Base-by-base conservation (phyloP, 495 filamentous ascomycete species). In the Penicillium alfredii region DNA sequence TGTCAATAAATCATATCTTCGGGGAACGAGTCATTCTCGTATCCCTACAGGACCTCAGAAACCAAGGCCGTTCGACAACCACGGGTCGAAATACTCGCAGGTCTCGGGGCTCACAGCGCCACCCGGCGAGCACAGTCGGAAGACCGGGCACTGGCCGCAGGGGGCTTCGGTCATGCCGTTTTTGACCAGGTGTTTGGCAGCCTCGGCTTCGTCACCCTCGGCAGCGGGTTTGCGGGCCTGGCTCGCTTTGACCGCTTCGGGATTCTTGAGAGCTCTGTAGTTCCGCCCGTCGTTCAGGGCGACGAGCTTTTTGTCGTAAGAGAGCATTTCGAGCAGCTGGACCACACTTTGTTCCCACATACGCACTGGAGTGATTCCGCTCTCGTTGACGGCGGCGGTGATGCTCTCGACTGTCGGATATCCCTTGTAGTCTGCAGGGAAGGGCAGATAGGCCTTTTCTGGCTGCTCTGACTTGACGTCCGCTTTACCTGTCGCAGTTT, bases 111-210 rank as follows among this genome's bases (percentile, higher is more conserved):
- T 92, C 21, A 97, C 86, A 6, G 84, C 82, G 1, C 88, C 88
- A 4, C 83, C 88, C 35, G 92, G 85, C 30, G 82, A 82, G 60
- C 92, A 98, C 12, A 95, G 68, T 24, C 83, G 77, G 63, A 95
- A 93, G n/a, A 96, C 92, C 0, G 93, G 92, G 56, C 92, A 98
- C 42, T 76, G 69, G 10, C 88, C 90, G 67, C 92, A 98, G 6
- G 92, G 92, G 3, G 80, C 80, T 48, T 95, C 87, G 1, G 83
- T 92, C 52, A 93, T 77, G 14, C 84, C 87, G 49, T 82, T 81
- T 38, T 65, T 72, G 14, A 61, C 63, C 6, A 62, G 38, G 23
- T 43, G 28, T 10, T 31, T 37, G 25, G 30, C 22, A 24, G 52
- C 45, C 12, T 53, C 46, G 30, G 39, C 51, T n/a, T 56, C 54